A percentile compares a stretch with the other conserved stretches of the same genome.
Conservation (phyloP, 371 early-diverging fungal species). For the Choanephora cucurbitarum region DNA sequence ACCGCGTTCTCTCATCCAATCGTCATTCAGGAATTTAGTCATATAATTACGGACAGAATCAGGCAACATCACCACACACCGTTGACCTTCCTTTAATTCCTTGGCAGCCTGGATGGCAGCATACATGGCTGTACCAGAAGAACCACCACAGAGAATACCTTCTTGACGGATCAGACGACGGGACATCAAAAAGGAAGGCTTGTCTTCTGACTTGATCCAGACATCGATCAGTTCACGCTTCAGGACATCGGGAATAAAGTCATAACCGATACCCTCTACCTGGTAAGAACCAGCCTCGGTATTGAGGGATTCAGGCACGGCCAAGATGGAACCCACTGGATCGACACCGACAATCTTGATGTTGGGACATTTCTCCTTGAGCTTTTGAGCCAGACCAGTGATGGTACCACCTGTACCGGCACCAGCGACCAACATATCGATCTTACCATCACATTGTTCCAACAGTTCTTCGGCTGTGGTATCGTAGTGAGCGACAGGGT, state of each 20-base stretch:
- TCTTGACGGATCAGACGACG: slow-evolving; percentile 95
- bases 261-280: slow-evolving; percentile 98
- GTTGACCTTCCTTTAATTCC: slow-evolving; percentile 79
- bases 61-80: slow-evolving; percentile 85
- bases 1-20: slow-evolving; percentile 88
- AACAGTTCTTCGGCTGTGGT: slow-evolving; percentile 89
- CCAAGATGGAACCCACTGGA: slow-evolving; percentile 93
- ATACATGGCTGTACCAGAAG: slow-evolving; percentile 89
- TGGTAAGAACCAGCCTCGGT: slow-evolving; percentile 56
- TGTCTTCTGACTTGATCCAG: slow-evolving; percentile 95
- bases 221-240: slow-evolving; percentile 82
- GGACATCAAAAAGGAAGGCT: slow-evolving; percentile 92
- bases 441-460: slow-evolving; percentile 80
- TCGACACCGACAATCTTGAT: slow-evolving; percentile 92
- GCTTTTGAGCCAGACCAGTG: slow-evolving; percentile 89
- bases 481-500: slow-evolving; percentile 96
- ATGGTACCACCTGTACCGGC: slow-evolving; percentile 98
- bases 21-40: slow-evolving; percentile 95
- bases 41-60: slow-evolving; percentile 98
- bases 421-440: slow-evolving; percentile 96
- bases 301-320: slow-evolving; percentile 85
- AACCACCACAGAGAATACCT: slow-evolving; percentile 93
- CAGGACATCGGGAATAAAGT: slow-evolving; percentile 93
- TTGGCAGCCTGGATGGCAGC: slow-evolving; percentile 82
- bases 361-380: slow-evolving; percentile 91